Base-by-base conservation (phyloP, 768 basidiomycete genomes). In the Podaxis carcinomalis region DNA sequence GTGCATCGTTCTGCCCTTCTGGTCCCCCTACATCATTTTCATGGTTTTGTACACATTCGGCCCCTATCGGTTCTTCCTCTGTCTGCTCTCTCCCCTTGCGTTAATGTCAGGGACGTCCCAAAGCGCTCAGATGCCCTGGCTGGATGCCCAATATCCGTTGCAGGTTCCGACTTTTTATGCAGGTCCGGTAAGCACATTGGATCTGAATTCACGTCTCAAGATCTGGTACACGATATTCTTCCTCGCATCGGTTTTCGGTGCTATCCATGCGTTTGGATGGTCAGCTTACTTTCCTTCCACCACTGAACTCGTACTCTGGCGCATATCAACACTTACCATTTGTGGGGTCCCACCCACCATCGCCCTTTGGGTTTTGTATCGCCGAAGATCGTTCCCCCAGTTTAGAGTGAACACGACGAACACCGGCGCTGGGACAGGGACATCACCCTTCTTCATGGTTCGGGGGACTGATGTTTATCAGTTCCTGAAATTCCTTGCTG, bases 201-300 rank as follows among this genome's bases (percentile, higher is more conserved):
- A 50, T 28, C 11, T 21, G 3, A 13, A 4, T 7, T 35, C 57
- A 6, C 57, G 57, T 11, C 21, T 36, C n/a, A 19, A 21, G 10
- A 57, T 57, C n/a, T 50, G 56, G 55, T 62, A 42, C 5, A 54
- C 23, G 6, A 46, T 42, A 13, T 61, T 50, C 36, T 42, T 47
- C 27, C 50, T 57, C 19, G 52, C 62, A 1, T 37, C 62, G 14
- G 51, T 66, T 1, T 69, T 67, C 46, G 68, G 68, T 1, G 61
- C 65, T 1, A 62, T 68, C 3, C 66, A 68, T 44, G 64, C 58
- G 42, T 59, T 64, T 10, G 64, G 61, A 2, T 66, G 64, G 64
- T 51, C 56, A 5, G 61, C 61, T 27, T 36, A 57, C 16, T 68
- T 68, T 27, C 57, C 66, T 2, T 54, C 66, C 2, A 2, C 40